phyloP scores from a whole-genome alignment of 176 grass and related monocot species.

The Thinopyrum elongatum region DNA sequence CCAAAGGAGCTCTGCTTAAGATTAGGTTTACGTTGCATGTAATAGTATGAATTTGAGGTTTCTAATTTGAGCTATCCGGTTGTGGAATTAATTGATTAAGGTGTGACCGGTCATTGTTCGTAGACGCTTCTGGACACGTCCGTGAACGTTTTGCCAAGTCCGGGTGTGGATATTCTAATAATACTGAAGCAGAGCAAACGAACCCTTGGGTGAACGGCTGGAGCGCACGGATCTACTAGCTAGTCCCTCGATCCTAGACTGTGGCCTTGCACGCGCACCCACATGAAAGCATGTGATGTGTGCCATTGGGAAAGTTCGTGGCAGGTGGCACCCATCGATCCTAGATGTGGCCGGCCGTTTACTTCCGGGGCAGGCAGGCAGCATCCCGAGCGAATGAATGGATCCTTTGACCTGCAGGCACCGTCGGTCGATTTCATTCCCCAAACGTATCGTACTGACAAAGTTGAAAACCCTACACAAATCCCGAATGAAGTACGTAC shows the following conservation, averaged over 20 bases:
- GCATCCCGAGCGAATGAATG: neutral
- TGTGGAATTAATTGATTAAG: too few species aligned
- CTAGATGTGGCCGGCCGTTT: neutral
- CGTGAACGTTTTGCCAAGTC: too few species aligned
- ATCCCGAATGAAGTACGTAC: neutral
- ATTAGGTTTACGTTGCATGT: too few species aligned
- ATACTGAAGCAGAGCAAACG: too few species aligned
- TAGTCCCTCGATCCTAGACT: neutral
- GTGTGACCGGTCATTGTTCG: too few species aligned
- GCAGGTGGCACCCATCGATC: neutral
- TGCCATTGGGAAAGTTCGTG: neutral
- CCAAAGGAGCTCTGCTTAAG: too few species aligned
- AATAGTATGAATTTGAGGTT: too few species aligned
- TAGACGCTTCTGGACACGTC: too few species aligned
- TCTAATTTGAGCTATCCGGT: too few species aligned
- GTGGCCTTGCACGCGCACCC: slow-evolving; percentile 10
- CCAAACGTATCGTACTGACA: neutral
- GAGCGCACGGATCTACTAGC: neutral
- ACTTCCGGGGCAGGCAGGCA: neutral
- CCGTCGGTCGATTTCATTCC: slow-evolving; percentile 20
- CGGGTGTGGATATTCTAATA: too few species aligned
- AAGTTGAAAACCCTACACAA: neutral
- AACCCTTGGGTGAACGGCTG: too few species aligned
- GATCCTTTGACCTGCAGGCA: neutral
- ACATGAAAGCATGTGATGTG: slow-evolving; percentile 31